Evolutionary conservation across 176 grass and related monocot genomes (phyloP).

Genomic region (Oryza glumipatula): DNA sequence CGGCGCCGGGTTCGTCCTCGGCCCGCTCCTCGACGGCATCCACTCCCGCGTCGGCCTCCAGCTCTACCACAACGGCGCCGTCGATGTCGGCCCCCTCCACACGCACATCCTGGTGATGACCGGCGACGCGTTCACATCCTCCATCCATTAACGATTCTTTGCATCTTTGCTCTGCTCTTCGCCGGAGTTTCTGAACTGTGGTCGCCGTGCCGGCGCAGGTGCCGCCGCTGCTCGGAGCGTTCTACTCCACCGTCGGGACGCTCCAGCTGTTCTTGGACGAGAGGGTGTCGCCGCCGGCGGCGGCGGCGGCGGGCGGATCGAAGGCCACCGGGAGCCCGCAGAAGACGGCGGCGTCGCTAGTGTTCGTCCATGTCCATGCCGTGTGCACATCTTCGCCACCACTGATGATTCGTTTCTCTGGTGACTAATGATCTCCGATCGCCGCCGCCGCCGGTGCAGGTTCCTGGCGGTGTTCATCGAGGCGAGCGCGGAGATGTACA

Average conservation of each 20-base stretch:
- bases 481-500: conserved; percentile 87
- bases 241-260: conserved; percentile 76
- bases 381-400: not conserved
- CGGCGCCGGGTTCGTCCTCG: conserved; percentile 70
- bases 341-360: conserved; percentile 62
- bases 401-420: not conserved
- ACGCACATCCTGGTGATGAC: conserved; percentile 66
- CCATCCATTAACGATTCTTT: not conserved
- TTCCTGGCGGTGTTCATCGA: conserved; percentile 78
- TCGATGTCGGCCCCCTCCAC: conserved; percentile 72
- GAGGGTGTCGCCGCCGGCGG: conserved; percentile 7
- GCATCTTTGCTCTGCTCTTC: not conserved
- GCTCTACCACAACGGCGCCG: conserved; percentile 63
- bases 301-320: conserved; percentile 16
- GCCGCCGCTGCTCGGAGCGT: conserved; percentile 77
- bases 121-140: not conserved
- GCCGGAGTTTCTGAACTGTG: not conserved
- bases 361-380: conserved; percentile 27
- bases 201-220: conserved; percentile 45
- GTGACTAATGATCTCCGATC: not conserved
- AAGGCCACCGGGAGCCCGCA: conserved; percentile 55
- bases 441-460: conserved; percentile 37
- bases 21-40: conserved; percentile 80
- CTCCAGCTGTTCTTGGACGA: conserved; percentile 73
- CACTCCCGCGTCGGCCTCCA: conserved; percentile 89